Base-by-base conservation (phyloP, 73 alveolate genomes). In the Breviolum minutum region DNA sequence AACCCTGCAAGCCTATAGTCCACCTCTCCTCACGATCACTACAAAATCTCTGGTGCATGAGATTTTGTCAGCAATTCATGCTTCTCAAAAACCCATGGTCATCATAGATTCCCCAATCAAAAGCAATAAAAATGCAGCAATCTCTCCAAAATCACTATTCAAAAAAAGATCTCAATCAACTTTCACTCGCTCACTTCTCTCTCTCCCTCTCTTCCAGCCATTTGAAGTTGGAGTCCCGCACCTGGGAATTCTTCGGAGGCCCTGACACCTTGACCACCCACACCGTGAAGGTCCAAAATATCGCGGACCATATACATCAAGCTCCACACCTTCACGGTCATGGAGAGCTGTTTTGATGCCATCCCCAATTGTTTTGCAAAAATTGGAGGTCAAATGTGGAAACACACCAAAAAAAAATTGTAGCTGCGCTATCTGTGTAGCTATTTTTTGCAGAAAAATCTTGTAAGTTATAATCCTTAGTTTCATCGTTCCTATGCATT, bases 281-380 rank as follows among this genome's bases (percentile, higher is more conserved):
- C 91, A 30, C 87, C 29, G 73, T 92, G 98, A 22, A 92, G 82
- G 91, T 92, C 98, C 89, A 92, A 26, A 80, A 92, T 92, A 69
- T 92, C 98, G 69, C 98, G 98, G 27, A 92, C 98, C 98, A 92
- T 92, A 54, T 92, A 92, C 98, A 92, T 92, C 89, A 92, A 82
- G 98, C 91, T 92, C 98, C 98, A 92, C 26, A 92, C 98, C 98
- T 92, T 73, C n/a, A n/a, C 70, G n/a, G n/a, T n/a, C n/a, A n/a
- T n/a, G n/a, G n/a, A n/a, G n/a, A n/a, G n/a, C n/a, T n/a, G n/a
- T n/a, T n/a, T n/a, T n/a, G n/a, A n/a, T n/a, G n/a, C n/a, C n/a
- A n/a, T n/a, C 74, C 74, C 24, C 74, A 13, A 11, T 66, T 66
- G 74, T 17, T 66, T 11, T 66, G 74, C 74, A 66, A 66, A 66